Conservation (phyloP, 306 rosid species). For the Prunus kanzakura region DNA sequence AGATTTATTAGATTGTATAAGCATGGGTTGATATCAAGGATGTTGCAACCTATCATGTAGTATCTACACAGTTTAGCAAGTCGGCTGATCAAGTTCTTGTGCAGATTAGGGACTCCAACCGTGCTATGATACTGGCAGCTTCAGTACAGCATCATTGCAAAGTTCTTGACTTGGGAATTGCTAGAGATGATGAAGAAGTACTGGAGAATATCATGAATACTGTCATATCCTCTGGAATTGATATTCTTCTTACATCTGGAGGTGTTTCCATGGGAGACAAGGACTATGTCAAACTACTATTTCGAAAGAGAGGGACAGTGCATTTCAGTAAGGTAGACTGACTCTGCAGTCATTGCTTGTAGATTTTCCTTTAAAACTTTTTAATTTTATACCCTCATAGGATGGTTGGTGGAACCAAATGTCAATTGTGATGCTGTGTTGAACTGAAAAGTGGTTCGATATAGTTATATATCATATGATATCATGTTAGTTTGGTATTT, state of each 20-base stretch:
- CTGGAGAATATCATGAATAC: slow-evolving; percentile 65
- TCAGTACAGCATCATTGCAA: slow-evolving; percentile 68
- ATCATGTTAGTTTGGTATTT: slow-evolving; percentile 12
- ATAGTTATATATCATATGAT: slow-evolving; percentile 4
- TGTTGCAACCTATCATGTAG: background rate
- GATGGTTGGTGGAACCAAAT: slow-evolving; percentile 21
- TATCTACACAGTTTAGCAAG: background rate
- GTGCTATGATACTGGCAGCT: slow-evolving; percentile 90
- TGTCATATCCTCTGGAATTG: slow-evolving; percentile 68
- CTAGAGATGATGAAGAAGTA: slow-evolving; percentile 69
- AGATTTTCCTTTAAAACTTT: background rate
- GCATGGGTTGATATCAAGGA: background rate
- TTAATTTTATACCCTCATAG: background rate
- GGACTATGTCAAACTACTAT: slow-evolving; percentile 76
- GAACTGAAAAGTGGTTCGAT: background rate
- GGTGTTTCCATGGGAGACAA: slow-evolving; percentile 99
- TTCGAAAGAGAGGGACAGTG: slow-evolving; percentile 65
- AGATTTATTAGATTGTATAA: background rate
- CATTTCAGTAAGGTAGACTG: slow-evolving; percentile 61
- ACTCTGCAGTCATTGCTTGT: slow-evolving; percentile 13
- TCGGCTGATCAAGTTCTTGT: slow-evolving; percentile 27
- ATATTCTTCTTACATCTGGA: slow-evolving; percentile 91
- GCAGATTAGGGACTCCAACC: slow-evolving; percentile 96
- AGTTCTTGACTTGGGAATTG: slow-evolving; percentile 79
- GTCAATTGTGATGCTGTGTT: background rate